Evolutionary conservation across 768 basidiomycete species (phyloP), one percentile per base, ranked within the genome.

Genomic region (Cubamyces lactineus): DNA sequence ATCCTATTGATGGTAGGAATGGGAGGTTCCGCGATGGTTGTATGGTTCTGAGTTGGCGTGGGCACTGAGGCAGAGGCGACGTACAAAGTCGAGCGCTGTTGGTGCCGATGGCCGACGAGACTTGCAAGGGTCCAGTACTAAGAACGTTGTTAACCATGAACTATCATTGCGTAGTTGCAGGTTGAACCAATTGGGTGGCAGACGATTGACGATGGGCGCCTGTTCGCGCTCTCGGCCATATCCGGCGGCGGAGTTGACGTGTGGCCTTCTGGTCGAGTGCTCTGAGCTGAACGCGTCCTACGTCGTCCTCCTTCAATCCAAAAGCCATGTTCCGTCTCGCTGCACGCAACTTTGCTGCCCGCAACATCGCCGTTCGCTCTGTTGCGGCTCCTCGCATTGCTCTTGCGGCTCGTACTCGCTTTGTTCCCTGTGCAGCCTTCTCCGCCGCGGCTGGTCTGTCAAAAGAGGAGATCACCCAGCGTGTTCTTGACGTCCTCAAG

Each of bases 401-500:
- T 13, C 53, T 71, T 15, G 67, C 66, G 8, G 46, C 63, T 16
- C 62, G 67, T 40, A 67, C 61, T 42, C 69, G 71, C 11, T 26
- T 75, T 41, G 68, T 74, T 26, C 74, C 72, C 59, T 78, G 79
- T 59, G 84, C 83, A 39, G 69, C 75, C 61, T 94, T 86, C 77
- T 87, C 92, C 3, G 84, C 88, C 38, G 84, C 83, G 23, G 82
- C 84, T 26, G 83, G 83, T 40, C 81, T 95, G 62, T 82, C 85
- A 53, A 83, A 81, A 72, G 84, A 87, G 47, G 79, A 80, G 67
- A 90, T 97, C 70, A 80, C 88, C 72, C 74, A 80, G 68, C 86
- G 94, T 67, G 84, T 97, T 53, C 72, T 92, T 61, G 91, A 94
- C 62, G 88, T 94, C 49, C 76, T 97, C 73, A 90, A 91, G 79